These are phyloP conservation scores for Pezicula carpinea DNA, from an alignment of 2,329 filamentous ascomycete genomes.

Conservation along the genomic window DNA sequence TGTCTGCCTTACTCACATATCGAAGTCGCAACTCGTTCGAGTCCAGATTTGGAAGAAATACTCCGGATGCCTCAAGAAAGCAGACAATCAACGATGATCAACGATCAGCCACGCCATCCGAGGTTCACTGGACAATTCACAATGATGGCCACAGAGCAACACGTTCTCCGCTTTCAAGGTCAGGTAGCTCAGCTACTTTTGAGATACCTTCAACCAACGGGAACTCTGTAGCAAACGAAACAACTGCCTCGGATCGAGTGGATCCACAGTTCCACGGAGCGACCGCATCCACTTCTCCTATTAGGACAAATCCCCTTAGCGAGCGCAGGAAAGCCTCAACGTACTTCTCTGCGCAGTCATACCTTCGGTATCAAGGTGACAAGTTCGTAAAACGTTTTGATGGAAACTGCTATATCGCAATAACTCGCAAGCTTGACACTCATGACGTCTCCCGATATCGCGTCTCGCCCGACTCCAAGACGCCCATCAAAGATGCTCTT, in stretches of 20 bases:
- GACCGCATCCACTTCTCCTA: conserved; percentile 41
- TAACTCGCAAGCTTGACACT: conserved; percentile 95
- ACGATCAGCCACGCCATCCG: conserved; percentile 56
- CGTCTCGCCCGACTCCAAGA: conserved; percentile 32
- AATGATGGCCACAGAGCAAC: conserved; percentile 73
- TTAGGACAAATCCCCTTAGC: conserved; percentile 28
- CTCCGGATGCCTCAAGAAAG: conserved; percentile 74
- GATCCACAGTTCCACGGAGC: conserved; percentile 72
- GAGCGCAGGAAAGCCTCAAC: conserved; percentile 52
- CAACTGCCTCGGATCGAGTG: conserved; percentile 35
- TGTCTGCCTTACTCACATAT: conserved; percentile 95
- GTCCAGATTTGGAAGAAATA: conserved; percentile 89
- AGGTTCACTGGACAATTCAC: conserved; percentile 68
- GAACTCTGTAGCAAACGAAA: conserved; percentile 3
- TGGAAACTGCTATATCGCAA: conserved; percentile 98
- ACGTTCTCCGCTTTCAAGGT: conserved; percentile 43
- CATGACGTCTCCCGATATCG: conserved; percentile 88
- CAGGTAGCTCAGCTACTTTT: conserved; percentile 28
- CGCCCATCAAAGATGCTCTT: conserved; percentile 65
- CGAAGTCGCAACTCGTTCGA: conserved; percentile 96
- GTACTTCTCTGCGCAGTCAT: conserved; percentile 98
- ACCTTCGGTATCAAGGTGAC: conserved; percentile 89
- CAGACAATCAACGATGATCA: conserved; percentile 74
- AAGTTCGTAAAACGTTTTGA: conserved; percentile 98
- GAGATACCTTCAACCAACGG: conserved; percentile 17